Conservation (phyloP, 2,329 filamentous ascomycete genomes). For the Arthrinium phaeospermum region DNA sequence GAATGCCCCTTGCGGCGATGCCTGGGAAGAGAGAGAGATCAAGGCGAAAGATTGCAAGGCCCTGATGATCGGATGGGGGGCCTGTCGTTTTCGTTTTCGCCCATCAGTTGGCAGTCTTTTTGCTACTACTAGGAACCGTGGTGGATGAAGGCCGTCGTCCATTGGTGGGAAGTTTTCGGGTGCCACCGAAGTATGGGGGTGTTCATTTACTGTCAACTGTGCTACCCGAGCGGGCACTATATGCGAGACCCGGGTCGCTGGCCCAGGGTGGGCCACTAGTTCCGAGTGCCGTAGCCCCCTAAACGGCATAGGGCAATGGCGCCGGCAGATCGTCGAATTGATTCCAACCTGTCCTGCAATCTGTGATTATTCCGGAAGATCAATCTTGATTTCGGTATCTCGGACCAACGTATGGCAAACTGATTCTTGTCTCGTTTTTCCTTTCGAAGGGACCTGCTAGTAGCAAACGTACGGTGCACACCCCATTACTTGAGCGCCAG, state of each 20-base stretch:
- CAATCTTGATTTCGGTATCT: neutral
- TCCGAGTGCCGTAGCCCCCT: neutral
- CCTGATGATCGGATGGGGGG: neutral
- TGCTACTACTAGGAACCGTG: neutral
- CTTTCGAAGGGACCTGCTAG: neutral
- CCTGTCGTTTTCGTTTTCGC: neutral
- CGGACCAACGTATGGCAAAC: neutral
- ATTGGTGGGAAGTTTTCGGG: neutral
- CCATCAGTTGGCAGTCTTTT: neutral
- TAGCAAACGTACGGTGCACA: neutral
- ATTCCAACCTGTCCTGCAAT: neutral
- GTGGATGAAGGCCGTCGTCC: neutral
- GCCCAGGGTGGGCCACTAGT: neutral
- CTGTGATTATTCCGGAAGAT: neutral
- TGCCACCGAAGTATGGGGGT: neutral
- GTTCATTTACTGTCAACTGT: neutral
- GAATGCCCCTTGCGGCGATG: neutral
- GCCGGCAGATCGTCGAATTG: neutral
- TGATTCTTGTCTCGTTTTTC: neutral
- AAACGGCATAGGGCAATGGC: neutral
- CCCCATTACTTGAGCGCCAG: neutral
- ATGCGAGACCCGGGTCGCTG: constrained; percentile 13
- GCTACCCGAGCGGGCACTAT: constrained; percentile 4
- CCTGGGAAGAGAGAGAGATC: neutral
- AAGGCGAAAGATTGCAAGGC: neutral